Percentiles rank a stretch among this genome's conserved stretches.
Evolutionary conservation across 306 rosid species (phyloP).

Genomic region (Inga laurina): DNA sequence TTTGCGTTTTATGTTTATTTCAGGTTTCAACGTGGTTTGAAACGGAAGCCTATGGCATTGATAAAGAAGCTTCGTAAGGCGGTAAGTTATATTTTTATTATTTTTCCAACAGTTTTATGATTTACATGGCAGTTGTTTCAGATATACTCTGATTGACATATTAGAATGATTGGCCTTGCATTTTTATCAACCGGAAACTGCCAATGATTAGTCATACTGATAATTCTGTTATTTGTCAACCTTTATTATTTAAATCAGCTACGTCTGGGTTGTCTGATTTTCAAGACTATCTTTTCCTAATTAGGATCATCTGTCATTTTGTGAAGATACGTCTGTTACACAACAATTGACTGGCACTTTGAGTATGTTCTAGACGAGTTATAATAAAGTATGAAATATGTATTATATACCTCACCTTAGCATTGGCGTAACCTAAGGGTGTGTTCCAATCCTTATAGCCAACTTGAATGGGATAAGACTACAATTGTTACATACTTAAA

Average conservation of each 20-base stretch:
- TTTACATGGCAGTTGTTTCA: not conserved
- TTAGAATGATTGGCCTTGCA: not conserved
- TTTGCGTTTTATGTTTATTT: not conserved
- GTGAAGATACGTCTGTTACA: not conserved
- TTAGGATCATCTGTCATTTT: not conserved
- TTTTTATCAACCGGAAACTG: not conserved
- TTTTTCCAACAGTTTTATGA: not conserved
- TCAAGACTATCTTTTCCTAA: not conserved
- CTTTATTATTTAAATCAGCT: not conserved
- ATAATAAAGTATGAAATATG: not conserved
- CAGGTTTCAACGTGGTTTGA: slow-evolving; percentile 60
- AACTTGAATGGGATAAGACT: not conserved
- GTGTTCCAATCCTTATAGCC: not conserved
- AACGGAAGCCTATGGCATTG: slow-evolving; percentile 61
- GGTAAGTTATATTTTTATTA: slow-evolving; percentile 22
- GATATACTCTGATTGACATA: not conserved
- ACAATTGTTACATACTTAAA: not conserved
- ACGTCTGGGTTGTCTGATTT: not conserved
- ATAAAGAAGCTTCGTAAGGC: slow-evolving; percentile 64
- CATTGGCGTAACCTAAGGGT: not conserved
- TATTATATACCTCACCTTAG: not conserved
- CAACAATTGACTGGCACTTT: too few species aligned
- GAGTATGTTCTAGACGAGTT: not conserved
- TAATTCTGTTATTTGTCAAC: not conserved
- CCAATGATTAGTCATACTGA: not conserved